phyloP scores from a whole-genome alignment of 768 basidiomycete genomes.

The Lactarius tabidus region DNA sequence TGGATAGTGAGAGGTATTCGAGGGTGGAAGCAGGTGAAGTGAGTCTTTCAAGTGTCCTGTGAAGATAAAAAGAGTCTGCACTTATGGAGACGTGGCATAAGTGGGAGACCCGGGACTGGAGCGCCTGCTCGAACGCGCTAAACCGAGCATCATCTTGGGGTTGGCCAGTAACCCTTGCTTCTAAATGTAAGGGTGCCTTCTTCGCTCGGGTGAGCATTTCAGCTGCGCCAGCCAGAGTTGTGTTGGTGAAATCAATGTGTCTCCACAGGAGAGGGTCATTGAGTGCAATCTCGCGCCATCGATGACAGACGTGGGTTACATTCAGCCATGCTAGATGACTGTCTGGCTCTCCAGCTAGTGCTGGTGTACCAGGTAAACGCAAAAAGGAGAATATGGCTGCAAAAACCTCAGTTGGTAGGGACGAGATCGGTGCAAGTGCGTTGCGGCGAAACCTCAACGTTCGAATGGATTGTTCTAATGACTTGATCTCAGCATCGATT shows the following conservation, averaged over 20 bases:
- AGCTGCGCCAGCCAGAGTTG: not conserved
- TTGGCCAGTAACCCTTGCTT: rapidly evolving
- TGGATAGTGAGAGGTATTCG: not conserved
- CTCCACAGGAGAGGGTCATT: not conserved
- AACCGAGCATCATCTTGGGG: not conserved
- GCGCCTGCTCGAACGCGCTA: not conserved
- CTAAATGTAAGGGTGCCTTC: not conserved
- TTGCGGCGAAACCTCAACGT: not conserved
- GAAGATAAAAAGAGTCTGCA: not conserved
- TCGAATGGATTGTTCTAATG: not conserved
- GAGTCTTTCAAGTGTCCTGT: not conserved
- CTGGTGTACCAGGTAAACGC: not conserved
- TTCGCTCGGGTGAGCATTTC: not conserved
- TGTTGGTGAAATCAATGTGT: not conserved
- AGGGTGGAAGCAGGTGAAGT: not conserved
- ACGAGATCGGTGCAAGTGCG: not conserved
- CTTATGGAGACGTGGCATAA: not conserved
- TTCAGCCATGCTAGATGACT: not conserved
- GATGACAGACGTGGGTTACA: not conserved
- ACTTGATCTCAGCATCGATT: too few species aligned
- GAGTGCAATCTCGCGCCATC: not conserved
- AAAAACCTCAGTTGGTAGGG: not conserved
- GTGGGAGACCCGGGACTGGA: not conserved
- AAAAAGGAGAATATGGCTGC: not conserved
- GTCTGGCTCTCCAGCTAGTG: not conserved